Evolutionary conservation across 2,329 filamentous ascomycete species (phyloP).

Genomic region (Phoma sp.): DNA sequence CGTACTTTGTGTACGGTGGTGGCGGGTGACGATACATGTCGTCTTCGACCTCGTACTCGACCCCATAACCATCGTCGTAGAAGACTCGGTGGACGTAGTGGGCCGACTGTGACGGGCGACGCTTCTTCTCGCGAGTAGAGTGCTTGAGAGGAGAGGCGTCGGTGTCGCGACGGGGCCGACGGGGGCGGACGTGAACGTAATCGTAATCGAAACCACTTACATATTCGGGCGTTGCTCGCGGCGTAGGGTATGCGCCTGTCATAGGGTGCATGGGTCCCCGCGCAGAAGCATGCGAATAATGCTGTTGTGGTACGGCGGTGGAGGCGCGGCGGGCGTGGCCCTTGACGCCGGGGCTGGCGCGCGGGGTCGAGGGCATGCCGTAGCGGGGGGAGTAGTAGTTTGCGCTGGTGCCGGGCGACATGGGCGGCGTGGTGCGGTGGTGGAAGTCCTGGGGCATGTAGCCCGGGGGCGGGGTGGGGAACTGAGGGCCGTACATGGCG

Average conservation of each 20-base stretch:
- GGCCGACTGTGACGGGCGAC: conserved; percentile 59
- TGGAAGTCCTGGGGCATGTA: conserved; percentile 49
- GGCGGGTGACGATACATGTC: conserved; percentile 55
- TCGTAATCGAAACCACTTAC: conserved; percentile 67
- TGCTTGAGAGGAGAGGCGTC: conserved; percentile 50
- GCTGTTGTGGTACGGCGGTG: conserved; percentile 52
- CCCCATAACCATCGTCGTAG: conserved; percentile 59
- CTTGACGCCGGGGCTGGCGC: conserved; percentile 53
- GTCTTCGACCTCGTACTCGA: conserved; percentile 57
- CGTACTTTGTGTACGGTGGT: conserved; percentile 58
- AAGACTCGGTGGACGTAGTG: conserved; percentile 65
- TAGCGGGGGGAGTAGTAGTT: conserved; percentile 64
- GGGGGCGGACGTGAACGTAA: conserved; percentile 57
- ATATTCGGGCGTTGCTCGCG: conserved; percentile 66
- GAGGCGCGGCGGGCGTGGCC: conserved; percentile 66
- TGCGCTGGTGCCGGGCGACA: conserved; percentile 56
- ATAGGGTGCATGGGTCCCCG: conserved; percentile 52
- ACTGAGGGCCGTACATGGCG: conserved; percentile 41
- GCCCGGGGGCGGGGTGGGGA: conserved; percentile 45
- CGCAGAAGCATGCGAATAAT: conserved; percentile 52
- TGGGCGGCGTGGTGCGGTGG: conserved; percentile 44
- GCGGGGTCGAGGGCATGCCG: conserved; percentile 56
- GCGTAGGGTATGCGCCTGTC: conserved; percentile 56
- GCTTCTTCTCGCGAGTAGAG: conserved; percentile 54
- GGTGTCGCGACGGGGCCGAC: conserved; percentile 49